Evolutionary conservation across 2,329 filamentous ascomycete species (phyloP), one percentile per base, ranked within the genome.

Genomic region (Verticillium klebahnii): DNA sequence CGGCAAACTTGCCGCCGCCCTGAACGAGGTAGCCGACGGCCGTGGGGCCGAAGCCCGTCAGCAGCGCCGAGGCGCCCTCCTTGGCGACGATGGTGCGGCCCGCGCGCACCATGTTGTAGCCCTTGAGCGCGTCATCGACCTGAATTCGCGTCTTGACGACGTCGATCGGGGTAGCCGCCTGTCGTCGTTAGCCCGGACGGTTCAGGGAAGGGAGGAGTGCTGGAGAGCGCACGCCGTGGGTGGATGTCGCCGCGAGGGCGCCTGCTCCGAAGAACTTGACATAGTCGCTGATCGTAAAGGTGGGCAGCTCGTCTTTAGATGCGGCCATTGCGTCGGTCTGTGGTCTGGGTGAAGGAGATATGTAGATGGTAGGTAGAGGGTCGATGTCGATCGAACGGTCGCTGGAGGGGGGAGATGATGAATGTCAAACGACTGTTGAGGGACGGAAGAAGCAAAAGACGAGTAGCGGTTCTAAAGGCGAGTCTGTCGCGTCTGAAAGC

Each of bases 71-170:
- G 66, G 90, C 87, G 73, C 92, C 92, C 79, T 96, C 92, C 67
- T 87, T 89, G 68, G 82, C 82, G 71, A 95, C 85, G 77, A 96
- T 92, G 76, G 91, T 87, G 67, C 86, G 85, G 78, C 89, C 92
- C 62, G 90, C 90, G 72, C 87, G 86, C 74, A 95, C 82, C 84
- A 96, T 87, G 76, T 92, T 92, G 71, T 85, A 84, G 78, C 93
- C 93, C 82, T 95, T 95, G 77, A 91, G 89, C 68, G 82, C 84
- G 70, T 92, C 91, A 79, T 96, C 92, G 74, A 96, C 90, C 80
- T 96, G 92, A 75, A 96, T 94, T 71, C 91, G 87, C 70, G 92
- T 96, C 85, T 96, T 96, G 79, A 96, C 90, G 74, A 93, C 93
- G 73, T 79, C 79, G 64, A 80, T 84, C 55, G 82, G 82, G 5